Evolutionary conservation across 1,284 basidiomycete genomes (phyloP).

Genomic region (Ganoderma boninense): DNA sequence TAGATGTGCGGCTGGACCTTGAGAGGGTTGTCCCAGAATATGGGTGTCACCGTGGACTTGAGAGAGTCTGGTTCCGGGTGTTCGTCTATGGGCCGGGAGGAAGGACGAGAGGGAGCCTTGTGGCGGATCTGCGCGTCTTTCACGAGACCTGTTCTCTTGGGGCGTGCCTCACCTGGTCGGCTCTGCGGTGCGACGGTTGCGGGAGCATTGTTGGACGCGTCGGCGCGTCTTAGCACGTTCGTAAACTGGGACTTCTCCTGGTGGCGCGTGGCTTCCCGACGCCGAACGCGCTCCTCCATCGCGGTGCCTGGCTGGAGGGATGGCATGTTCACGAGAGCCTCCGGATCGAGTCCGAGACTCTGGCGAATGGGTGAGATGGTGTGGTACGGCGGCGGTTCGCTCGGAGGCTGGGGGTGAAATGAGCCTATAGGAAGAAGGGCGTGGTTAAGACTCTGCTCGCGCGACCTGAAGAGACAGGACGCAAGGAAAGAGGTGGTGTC

Average conservation of each 20-base stretch:
- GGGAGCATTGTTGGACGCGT: slow-evolving; percentile 7
- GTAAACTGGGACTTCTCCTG: not conserved
- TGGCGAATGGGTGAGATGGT: not conserved
- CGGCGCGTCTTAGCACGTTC: slow-evolving; percentile 1
- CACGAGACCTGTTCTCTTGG: not conserved
- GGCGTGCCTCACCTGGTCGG: not conserved
- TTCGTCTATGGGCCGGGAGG: not conserved
- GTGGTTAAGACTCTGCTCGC: slow-evolving; percentile 14
- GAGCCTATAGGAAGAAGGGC: slow-evolving; percentile 18
- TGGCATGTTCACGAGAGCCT: not conserved
- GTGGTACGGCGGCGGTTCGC: not conserved
- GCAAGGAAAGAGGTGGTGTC: slow-evolving; percentile 14
- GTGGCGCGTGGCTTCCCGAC: not conserved
- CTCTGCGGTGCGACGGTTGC: not conserved
- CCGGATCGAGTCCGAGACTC: slow-evolving; percentile 1
- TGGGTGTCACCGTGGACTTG: not conserved
- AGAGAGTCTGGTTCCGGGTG: not conserved
- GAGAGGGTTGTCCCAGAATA: not conserved
- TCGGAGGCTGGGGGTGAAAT: not conserved
- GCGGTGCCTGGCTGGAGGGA: slow-evolving; percentile 14
- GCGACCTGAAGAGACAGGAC: slow-evolving; percentile 13
- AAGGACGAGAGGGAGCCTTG: not conserved
- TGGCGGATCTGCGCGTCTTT: not conserved
- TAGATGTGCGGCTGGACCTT: not conserved
- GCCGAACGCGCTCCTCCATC: slow-evolving; percentile 20